phyloP scores from a whole-genome alignment of 1,139 yeast genomes.

The Citeromyces hawaiiensis region DNA sequence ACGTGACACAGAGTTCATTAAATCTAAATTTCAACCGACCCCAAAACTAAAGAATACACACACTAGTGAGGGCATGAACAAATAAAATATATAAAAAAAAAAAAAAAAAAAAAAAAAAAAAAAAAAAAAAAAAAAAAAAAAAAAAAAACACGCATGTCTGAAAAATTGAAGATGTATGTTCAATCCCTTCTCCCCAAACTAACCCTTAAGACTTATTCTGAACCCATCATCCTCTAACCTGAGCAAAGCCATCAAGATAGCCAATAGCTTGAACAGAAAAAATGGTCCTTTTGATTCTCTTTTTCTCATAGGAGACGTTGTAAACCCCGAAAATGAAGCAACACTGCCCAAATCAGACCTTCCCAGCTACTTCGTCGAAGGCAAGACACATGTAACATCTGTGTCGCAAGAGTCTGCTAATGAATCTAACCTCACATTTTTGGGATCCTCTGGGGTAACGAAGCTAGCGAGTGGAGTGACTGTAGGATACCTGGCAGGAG shows the following conservation, averaged over 20 bases:
- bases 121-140: background rate
- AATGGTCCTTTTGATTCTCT: conserved; percentile 56
- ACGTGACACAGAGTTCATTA: too few relatives aligned
- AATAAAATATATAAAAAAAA: too few relatives aligned
- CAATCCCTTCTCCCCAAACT: background rate
- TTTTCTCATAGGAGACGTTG: conserved; percentile 35
- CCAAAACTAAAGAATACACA: too few relatives aligned
- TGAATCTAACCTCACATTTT: conserved; percentile 13
- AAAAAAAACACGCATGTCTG: background rate
- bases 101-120: too few relatives aligned
- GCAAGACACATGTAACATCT: background rate
- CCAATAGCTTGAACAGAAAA: conserved; percentile 34
- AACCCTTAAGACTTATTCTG: conserved; percentile 24
- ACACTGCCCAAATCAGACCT: background rate
- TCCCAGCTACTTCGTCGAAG: conserved; percentile 3
- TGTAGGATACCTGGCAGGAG: conserved; percentile 24
- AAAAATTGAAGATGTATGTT: background rate
- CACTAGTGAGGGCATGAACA: too few relatives aligned
- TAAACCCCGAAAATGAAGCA: conserved; percentile 5
- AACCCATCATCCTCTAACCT: conserved; percentile 29
- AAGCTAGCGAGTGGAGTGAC: conserved; percentile 30
- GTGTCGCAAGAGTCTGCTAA: conserved; percentile 4
- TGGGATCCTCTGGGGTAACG: conserved; percentile 23
- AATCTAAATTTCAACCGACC: too few relatives aligned
- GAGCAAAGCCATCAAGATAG: conserved; percentile 29